Evolutionary conservation across 768 basidiomycete genomes (phyloP).

Genomic region (Tricholoma furcatifolium): DNA sequence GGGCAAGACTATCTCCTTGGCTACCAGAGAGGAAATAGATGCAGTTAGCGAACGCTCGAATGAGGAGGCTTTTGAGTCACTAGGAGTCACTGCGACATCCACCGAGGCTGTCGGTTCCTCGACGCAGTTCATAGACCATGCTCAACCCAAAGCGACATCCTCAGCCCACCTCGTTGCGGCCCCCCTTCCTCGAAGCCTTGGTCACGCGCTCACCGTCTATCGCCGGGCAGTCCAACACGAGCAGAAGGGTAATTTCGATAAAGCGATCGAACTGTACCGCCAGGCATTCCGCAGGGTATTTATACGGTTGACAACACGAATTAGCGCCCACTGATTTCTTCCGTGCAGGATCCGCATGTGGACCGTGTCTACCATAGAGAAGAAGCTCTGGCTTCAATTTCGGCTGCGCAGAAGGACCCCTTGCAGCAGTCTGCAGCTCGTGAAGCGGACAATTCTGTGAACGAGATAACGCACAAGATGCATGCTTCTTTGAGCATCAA

Average conservation of each 20-base stretch:
- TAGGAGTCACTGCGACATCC: background rate
- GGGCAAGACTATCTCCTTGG: background rate
- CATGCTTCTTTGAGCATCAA: slow-evolving; percentile 27
- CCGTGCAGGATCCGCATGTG: slow-evolving; percentile 58
- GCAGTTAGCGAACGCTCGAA: background rate
- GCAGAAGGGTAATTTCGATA: slow-evolving; percentile 70
- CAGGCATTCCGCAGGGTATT: slow-evolving; percentile 69
- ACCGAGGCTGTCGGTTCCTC: slow-evolving; percentile 16
- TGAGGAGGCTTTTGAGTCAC: background rate
- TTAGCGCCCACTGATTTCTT: slow-evolving; percentile 1
- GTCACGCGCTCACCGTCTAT: slow-evolving; percentile 64
- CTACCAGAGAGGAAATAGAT: slow-evolving; percentile 4
- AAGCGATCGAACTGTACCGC: slow-evolving; percentile 75
- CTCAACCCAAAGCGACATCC: slow-evolving; percentile 17
- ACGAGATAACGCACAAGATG: slow-evolving; percentile 25
- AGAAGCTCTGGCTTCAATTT: slow-evolving; percentile 44
- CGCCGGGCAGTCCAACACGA: slow-evolving; percentile 69
- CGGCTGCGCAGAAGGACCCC: slow-evolving; percentile 23
- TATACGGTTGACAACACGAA: background rate
- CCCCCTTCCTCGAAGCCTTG: slow-evolving; percentile 33
- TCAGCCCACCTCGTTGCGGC: slow-evolving; percentile 24
- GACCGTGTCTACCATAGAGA: slow-evolving; percentile 67
- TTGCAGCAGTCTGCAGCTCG: slow-evolving; percentile 11
- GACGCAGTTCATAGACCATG: slow-evolving; percentile 15
- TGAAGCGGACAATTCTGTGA: slow-evolving; percentile 15